Base-by-base conservation (phyloP, 169 alveolate genomes). In the Neospora caninum region DNA sequence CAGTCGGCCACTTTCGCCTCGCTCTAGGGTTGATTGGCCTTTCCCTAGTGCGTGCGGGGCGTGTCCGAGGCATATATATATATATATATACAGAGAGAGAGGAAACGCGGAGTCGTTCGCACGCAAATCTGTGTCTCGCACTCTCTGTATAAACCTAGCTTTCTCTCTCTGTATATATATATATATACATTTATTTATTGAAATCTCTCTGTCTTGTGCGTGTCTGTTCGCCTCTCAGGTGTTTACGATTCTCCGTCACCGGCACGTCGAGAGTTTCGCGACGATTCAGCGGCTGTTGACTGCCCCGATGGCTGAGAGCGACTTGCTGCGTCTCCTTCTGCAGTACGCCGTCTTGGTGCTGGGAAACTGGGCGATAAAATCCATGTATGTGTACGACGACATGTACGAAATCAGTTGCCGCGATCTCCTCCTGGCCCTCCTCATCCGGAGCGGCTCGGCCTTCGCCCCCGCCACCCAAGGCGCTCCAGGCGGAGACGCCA, bases 331-430 rank as follows among this genome's bases (percentile, higher is more conserved):
- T 42, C 25, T 45, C 36, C 88, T 92, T 9, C 83, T 39, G 67
- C 84, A 92, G 54, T 34, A 64, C 73, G 83, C 73, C 39, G 38
- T 45, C 53, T 53, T 58, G 43, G 88, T 92, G 41, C 36, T 27
- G 54, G 95, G 95, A 39, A 94, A 88, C 95, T 94, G 94, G 93
- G 94, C 42, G n/a, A 38, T 70, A 67, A 91, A 91, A 54, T 70
- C 89, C 73, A 20, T 39, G 64, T 43, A 39, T 36, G 88, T 73
- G 53, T 91, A 43, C 89, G 53, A 36, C n/a, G 88, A 67, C 41
- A 45, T 41, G 84, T 91, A 91, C 89, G 82, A 67, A 20, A 43
- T 43, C 45, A n/a, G 41, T 34, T 91, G 94, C 54, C 70, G 94
- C 2, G 94, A 91, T n/a, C 80, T 91, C 43, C 88, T 91, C 39